A percentile compares a stretch with the other conserved stretches of the same genome.
phyloP scores from a whole-genome alignment of 1,284 basidiomycete genomes.

The Apiotrichum domesticum region DNA sequence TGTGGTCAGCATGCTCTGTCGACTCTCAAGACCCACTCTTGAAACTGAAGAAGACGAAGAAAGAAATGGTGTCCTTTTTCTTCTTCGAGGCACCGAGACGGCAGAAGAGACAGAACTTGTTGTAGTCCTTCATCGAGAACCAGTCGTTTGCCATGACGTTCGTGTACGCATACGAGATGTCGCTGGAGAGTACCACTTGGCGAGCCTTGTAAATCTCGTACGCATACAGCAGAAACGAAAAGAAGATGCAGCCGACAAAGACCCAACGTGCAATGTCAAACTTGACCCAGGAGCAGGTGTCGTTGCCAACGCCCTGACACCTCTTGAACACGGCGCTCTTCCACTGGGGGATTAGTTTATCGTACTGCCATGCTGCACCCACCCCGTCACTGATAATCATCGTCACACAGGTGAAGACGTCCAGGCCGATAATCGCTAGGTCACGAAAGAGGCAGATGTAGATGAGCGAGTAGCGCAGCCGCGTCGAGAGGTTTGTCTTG shows the following conservation, averaged over 20 bases:
- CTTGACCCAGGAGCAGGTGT: conserved; percentile 70
- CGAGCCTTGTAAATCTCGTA: conserved; percentile 90
- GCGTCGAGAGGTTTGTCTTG: conserved; percentile 76
- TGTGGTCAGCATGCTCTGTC: conserved; percentile 36
- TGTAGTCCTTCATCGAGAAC: conserved; percentile 85
- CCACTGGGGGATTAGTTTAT: not conserved
- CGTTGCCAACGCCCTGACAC: conserved; percentile 61
- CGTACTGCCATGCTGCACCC: conserved; percentile 5
- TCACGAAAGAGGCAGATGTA: conserved; percentile 90
- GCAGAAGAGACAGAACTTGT: conserved; percentile 96
- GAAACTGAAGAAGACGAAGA: conserved; percentile 99
- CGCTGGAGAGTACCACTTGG: conserved; percentile 86
- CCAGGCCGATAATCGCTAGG: conserved; percentile 90
- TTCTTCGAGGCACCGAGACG: conserved; percentile 95
- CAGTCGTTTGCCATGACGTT: conserved; percentile 96
- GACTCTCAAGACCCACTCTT: conserved; percentile 61
- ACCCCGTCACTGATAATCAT: conserved; percentile 69
- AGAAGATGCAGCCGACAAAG: conserved; percentile 95
- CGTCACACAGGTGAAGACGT: conserved; percentile 95
- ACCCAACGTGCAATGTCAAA: conserved; percentile 91
- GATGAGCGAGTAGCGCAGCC: conserved; percentile 84
- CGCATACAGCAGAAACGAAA: conserved; percentile 84
- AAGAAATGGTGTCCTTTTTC: conserved; percentile 93
- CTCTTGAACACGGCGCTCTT: not conserved
- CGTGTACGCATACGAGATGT: conserved; percentile 95